Evolutionary conservation across 305 asterid species (phyloP).

Genomic region (Fraxinus ornus): DNA sequence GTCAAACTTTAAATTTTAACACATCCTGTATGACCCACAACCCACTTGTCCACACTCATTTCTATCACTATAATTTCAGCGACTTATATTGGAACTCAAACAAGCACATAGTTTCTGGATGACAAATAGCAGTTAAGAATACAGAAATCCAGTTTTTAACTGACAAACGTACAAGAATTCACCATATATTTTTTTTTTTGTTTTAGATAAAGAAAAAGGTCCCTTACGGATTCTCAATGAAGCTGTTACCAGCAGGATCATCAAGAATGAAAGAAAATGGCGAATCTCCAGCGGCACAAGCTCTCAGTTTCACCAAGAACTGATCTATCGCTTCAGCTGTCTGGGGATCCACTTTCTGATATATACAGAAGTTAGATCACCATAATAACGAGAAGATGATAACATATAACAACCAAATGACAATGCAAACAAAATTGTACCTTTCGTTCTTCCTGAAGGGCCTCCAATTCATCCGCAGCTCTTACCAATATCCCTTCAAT

Average conservation of each 20-base stretch:
- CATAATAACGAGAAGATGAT: slow-evolving; percentile 8
- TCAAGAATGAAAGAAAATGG: slow-evolving; percentile 77
- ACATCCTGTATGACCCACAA: background rate
- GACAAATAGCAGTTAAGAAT: background rate
- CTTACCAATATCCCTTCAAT: slow-evolving; percentile 81
- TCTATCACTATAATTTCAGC: background rate
- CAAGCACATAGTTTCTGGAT: background rate
- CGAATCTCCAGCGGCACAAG: slow-evolving; percentile 71
- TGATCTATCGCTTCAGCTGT: slow-evolving; percentile 81
- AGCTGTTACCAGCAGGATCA: slow-evolving; percentile 98
- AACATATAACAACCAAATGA: slow-evolving; percentile 4
- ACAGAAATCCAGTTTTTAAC: background rate
- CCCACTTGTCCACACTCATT: background rate
- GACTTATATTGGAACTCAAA: background rate
- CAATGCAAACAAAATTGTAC: slow-evolving; percentile 35
- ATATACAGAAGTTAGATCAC: slow-evolving; percentile 11
- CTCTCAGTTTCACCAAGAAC: slow-evolving; percentile 72
- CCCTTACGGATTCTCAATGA: slow-evolving; percentile 90
- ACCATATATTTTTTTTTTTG: background rate
- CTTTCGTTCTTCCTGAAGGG: slow-evolving; percentile 94
- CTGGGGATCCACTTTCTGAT: slow-evolving; percentile 77
- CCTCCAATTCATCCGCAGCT: slow-evolving; percentile 73
- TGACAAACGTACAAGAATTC: background rate
- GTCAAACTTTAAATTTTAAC: background rate
- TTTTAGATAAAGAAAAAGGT: slow-evolving; percentile 9